Base-by-base conservation (phyloP, 768 basidiomycete species). In the Rhodotorula paludigena region DNA sequence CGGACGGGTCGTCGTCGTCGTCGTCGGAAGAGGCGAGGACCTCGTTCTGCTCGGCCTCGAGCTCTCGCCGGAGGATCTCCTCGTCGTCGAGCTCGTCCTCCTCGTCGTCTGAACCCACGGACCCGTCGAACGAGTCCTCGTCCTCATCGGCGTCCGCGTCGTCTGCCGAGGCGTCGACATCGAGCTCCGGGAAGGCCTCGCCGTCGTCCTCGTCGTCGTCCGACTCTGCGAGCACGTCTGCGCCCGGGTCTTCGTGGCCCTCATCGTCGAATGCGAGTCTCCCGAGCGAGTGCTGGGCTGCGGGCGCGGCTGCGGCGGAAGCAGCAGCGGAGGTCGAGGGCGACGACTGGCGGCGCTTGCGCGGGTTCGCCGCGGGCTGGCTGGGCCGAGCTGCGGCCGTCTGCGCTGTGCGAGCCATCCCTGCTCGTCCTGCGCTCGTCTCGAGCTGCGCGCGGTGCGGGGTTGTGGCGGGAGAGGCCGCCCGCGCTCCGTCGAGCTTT, bases 101-200 rank as follows among this genome's bases (percentile, higher is more conserved):
- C n/a, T 62, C 68, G 33, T 74, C 78, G 35, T 78, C 81, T 23
- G 75, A 76, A 20, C 77, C 77, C 23, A 78, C 78, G 38, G 41
- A 57, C 5, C 80, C 80, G 12, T 78, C 78, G 47, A 68, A 68
- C 57, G 62, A 63, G 38, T 79, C 79, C 20, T 76, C 78, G 32
- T 78, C 77, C 12, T 75, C 77, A 6, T 77, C 78, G 25, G 80
- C 82, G 36, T 41, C 56, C 3, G 2, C 81, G 68, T 84, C 82
- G n/a, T 76, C 77, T 11, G 76, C 78, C 14, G 80, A 82, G 20
- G n/a, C 66, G 23, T 57, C 47, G 21, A 53, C 18, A 49, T 69
- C 49, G 33, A 69, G 54, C 44, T 69, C 68, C 55, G 76, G 76
- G 58, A 73, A 77, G 44, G 60, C 74, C 53, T 57, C 62, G n/a